A percentile compares a stretch with the other conserved stretches of the same genome.
phyloP scores from a whole-genome alignment of 2,329 filamentous ascomycete genomes.

The Akanthomyces lecanii region DNA sequence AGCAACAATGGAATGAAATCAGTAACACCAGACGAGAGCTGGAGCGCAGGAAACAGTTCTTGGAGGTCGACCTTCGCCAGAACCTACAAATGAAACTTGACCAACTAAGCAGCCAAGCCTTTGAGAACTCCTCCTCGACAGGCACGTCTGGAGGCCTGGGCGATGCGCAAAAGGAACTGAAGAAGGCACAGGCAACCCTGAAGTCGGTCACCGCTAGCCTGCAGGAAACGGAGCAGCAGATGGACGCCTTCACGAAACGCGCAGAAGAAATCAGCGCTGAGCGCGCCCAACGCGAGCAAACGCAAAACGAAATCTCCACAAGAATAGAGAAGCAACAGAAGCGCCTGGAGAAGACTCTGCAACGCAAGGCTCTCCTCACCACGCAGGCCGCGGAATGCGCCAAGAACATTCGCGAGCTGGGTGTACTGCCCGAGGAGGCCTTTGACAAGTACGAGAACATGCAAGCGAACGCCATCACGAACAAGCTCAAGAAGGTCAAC shows the following conservation, averaged over 20 bases:
- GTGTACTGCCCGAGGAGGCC: conserved; percentile 88
- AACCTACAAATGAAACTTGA: conserved; percentile 85
- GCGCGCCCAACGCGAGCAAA: conserved; percentile 62
- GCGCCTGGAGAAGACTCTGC: conserved; percentile 85
- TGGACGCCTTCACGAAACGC: conserved; percentile 50
- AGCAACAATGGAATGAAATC: conserved; percentile 71
- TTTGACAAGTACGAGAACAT: conserved; percentile 87
- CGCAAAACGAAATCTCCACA: conserved; percentile 69
- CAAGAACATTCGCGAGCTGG: conserved; percentile 86
- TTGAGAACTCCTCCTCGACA: conserved; percentile 55
- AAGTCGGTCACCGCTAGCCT: conserved; percentile 65
- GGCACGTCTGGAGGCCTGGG: conserved; percentile 64
- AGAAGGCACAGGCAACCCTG: conserved; percentile 68
- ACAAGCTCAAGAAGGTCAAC: conserved; percentile 81
- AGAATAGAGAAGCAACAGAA: conserved; percentile 84
- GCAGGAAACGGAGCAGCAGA: conserved; percentile 66
- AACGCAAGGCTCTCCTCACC: conserved; percentile 76
- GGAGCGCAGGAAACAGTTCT: conserved; percentile 73
- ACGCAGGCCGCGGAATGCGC: conserved; percentile 75
- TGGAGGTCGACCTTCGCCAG: conserved; percentile 85
- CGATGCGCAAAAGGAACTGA: conserved; percentile 76
- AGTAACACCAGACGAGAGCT: conserved; percentile 70
- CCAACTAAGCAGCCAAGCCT: conserved; percentile 72
- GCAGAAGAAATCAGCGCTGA: conserved; percentile 52
- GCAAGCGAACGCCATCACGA: conserved; percentile 65